Evolutionary conservation across 257 asterid genomes (phyloP).

Genomic region (Plantago major): DNA sequence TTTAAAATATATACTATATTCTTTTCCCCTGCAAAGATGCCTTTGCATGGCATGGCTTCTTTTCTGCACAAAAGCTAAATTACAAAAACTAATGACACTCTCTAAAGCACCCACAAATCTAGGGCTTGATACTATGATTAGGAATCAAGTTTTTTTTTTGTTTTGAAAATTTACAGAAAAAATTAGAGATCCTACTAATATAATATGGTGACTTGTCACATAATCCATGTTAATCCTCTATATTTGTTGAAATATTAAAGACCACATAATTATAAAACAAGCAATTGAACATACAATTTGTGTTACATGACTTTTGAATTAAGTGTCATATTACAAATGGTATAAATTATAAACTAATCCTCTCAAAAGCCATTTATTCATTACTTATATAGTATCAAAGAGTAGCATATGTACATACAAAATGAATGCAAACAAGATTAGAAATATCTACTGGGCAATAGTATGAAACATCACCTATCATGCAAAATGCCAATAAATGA

Average conservation of each 20-base stretch:
- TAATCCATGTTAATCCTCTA: too few relatives aligned
- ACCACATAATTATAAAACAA: too few relatives aligned
- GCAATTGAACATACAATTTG: too few relatives aligned
- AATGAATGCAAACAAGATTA: background rate
- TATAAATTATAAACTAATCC: too few relatives aligned
- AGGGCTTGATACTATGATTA: background rate
- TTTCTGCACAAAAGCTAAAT: constrained; percentile 15
- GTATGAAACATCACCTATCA: constrained; percentile 6
- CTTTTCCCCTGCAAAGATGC: constrained; percentile 29
- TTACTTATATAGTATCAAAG: too few relatives aligned
- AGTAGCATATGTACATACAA: too few relatives aligned
- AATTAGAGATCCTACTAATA: too few relatives aligned
- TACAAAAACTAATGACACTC: background rate
- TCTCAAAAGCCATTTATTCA: too few relatives aligned
- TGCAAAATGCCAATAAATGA: constrained; percentile 12
- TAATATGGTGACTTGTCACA: too few relatives aligned
- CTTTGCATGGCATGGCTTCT: constrained; percentile 36
- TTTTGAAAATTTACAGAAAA: background rate
- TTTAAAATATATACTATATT: background rate
- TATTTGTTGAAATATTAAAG: too few relatives aligned
- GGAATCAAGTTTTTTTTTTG: background rate
- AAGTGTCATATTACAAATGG: too few relatives aligned
- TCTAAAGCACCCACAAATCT: constrained; percentile 8
- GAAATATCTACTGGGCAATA: background rate
- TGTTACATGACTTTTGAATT: too few relatives aligned